phyloP scores from a whole-genome alignment of 2,329 filamentous ascomycete genomes.

The Cordyceps cateniannulata region DNA sequence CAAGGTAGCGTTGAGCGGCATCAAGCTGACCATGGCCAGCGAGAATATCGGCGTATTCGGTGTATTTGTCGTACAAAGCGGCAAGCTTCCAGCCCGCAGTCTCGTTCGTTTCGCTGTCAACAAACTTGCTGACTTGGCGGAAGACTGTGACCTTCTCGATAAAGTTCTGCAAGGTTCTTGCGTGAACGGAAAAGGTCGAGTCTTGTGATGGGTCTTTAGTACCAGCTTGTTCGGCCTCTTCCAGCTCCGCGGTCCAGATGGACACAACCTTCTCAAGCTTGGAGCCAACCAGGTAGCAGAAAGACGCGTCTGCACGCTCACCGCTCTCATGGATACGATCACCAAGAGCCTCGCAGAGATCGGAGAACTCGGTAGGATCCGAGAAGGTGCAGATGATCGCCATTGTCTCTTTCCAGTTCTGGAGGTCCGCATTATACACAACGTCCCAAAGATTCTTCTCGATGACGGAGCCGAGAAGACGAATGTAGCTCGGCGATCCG shows the following conservation, averaged over 20 bases:
- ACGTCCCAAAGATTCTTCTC: slow-evolving; percentile 97
- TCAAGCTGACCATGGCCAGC: slow-evolving; percentile 82
- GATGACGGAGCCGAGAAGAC: slow-evolving; percentile 84
- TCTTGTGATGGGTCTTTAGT: slow-evolving; percentile 61
- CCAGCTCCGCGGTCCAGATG: slow-evolving; percentile 88
- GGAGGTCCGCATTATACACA: slow-evolving; percentile 89
- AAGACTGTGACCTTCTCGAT: slow-evolving; percentile 99
- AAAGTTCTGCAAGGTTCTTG: slow-evolving; percentile 79
- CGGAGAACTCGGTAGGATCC: slow-evolving; percentile 81
- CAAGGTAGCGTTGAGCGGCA: slow-evolving; percentile 84
- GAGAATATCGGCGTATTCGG: slow-evolving; percentile 93
- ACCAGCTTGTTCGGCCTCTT: slow-evolving; percentile 72
- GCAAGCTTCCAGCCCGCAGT: slow-evolving; percentile 82
- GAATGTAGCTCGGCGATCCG: slow-evolving; percentile 82
- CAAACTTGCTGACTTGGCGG: slow-evolving; percentile 86
- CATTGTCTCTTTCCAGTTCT: slow-evolving; percentile 96
- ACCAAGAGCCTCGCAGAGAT: slow-evolving; percentile 90
- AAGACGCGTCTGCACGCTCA: slow-evolving; percentile 81
- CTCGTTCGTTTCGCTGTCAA: slow-evolving; percentile 67
- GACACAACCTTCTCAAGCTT: slow-evolving; percentile 95
- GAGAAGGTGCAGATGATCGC: slow-evolving; percentile 93
- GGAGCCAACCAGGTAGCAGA: slow-evolving; percentile 93
- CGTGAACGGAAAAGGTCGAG: slow-evolving; percentile 87
- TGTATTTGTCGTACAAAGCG: slow-evolving; percentile 86
- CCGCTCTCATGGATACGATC: slow-evolving; percentile 79